A percentile compares a stretch with the other conserved stretches of the same genome.
Conservation (phyloP, 345 rosid genomes). For the Aegle marmelos region DNA sequence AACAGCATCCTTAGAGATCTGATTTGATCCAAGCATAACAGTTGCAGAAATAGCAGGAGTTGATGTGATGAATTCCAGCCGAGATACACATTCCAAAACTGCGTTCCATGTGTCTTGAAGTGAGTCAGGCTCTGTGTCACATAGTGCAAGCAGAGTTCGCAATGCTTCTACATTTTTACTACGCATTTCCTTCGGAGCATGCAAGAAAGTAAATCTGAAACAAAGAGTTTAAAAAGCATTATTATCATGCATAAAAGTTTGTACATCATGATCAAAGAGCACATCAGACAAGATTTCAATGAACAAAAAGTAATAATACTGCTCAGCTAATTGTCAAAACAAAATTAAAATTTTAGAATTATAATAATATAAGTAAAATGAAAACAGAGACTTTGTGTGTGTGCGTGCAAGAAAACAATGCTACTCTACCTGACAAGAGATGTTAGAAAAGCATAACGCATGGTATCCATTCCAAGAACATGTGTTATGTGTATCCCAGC, state of each 20-base stretch:
- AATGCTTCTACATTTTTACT: conserved; percentile 97
- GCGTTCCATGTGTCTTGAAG: conserved; percentile 99
- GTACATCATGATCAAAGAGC: background rate
- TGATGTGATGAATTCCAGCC: conserved; percentile 87
- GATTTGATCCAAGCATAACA: conserved; percentile 97
- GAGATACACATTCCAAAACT: conserved; percentile 94
- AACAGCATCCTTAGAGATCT: conserved; percentile 95
- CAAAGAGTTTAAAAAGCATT: conserved; percentile 11
- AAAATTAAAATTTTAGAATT: background rate
- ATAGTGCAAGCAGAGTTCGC: conserved; percentile 72
- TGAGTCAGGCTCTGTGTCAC: conserved; percentile 69
- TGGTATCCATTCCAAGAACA: conserved; percentile 98
- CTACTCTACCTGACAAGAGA: conserved; percentile 81
- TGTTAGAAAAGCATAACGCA: conserved; percentile 97
- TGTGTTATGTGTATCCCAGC: conserved; percentile 91
- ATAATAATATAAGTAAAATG: background rate
- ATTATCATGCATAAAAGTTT: conserved; percentile 3
- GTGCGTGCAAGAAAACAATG: background rate
- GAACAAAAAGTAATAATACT: background rate
- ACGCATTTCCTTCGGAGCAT: conserved; percentile 95
- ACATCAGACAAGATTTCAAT: background rate
- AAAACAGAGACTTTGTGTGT: background rate
- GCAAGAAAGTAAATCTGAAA: conserved; percentile 94
- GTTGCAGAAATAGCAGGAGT: conserved; percentile 90
- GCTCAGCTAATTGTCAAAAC: background rate